Evolutionary conservation across 1,139 yeast genomes (phyloP).

Genomic region (Geotrichum cucujoidarum): DNA sequence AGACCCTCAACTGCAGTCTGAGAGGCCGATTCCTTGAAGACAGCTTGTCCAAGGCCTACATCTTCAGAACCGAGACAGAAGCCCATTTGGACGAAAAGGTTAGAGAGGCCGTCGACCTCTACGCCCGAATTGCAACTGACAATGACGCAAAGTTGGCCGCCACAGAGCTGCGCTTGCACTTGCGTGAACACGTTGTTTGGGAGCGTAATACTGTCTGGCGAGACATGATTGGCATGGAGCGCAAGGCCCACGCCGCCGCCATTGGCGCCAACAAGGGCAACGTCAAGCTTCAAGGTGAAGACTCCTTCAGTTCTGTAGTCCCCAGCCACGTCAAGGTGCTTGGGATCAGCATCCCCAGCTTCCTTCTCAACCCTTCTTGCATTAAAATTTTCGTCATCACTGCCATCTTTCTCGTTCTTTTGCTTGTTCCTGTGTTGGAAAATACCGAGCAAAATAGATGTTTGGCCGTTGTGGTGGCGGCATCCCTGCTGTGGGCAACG

Average conservation of each 20-base stretch:
- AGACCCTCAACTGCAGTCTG: conserved; percentile 60
- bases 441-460: conserved; percentile 68
- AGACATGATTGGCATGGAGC: conserved; percentile 85
- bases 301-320: neutral
- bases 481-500: conserved; percentile 88
- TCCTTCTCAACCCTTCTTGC: conserved; percentile 21
- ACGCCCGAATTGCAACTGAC: conserved; percentile 41
- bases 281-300: conserved; percentile 22
- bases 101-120: conserved; percentile 47
- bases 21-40: conserved; percentile 45
- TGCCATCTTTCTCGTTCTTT: conserved; percentile 47
- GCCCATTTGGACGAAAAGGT: conserved; percentile 46
- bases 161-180: conserved; percentile 64
- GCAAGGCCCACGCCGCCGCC: conserved; percentile 56
- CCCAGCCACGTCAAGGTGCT: conserved; percentile 20
- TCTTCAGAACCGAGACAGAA: conserved; percentile 47
- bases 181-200: conserved; percentile 92
- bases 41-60: conserved; percentile 36
- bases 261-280: conserved; percentile 28
- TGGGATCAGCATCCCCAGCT: conserved; percentile 23
- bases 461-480: conserved; percentile 71
- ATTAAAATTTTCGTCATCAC: conserved; percentile 41
- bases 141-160: conserved; percentile 52
- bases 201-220: conserved; percentile 97
- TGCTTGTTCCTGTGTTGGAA: conserved; percentile 48